These are phyloP conservation scores for Phytophthora podocarpi DNA, from an alignment of 352 stramenopile genomes.

Conservation along the genomic window DNA sequence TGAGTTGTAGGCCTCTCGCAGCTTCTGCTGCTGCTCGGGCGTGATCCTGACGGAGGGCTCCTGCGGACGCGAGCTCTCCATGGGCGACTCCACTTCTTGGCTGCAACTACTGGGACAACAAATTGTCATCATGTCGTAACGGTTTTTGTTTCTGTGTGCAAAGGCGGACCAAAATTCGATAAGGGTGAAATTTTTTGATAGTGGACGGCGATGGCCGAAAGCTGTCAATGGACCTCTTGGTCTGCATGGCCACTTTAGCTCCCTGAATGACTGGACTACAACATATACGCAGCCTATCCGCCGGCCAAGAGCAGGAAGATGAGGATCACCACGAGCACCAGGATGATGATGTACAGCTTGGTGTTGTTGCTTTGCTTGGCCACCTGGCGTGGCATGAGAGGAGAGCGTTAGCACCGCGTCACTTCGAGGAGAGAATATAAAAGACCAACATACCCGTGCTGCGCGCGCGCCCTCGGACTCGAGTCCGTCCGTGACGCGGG, in stretches of 20 bases:
- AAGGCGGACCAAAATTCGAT: neutral
- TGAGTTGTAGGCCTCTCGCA: constrained; percentile 38
- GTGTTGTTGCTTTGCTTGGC: constrained; percentile 95
- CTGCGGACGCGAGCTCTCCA: constrained; percentile 24
- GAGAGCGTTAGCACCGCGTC: neutral
- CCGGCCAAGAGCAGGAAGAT: constrained; percentile 88
- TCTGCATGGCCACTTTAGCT: neutral
- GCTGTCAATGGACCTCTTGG: constrained; percentile 16
- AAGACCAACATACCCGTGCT: constrained; percentile 44
- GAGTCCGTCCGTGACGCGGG: constrained; percentile 83
- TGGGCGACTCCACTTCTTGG: constrained; percentile 10
- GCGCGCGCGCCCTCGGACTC: constrained; percentile 82
- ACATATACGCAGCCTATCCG: constrained; percentile 31
- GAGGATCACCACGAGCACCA: constrained; percentile 86
- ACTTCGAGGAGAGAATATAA: no score
- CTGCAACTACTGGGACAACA: constrained; percentile 22
- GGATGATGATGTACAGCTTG: constrained; percentile 92
- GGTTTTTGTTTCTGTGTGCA: constrained; percentile 10
- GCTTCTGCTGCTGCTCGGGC: constrained; percentile 34
- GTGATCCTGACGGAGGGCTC: constrained; percentile 1
- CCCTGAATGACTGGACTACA: constrained; percentile 21
- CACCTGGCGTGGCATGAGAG: constrained; percentile 58
- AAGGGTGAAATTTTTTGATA: constrained; percentile 24
- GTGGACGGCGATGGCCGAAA: neutral
- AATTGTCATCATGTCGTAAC: constrained; percentile 33